These are phyloP conservation scores for Boletus sp. DNA, from an alignment of 768 basidiomycete genomes.

Conservation along the genomic window DNA sequence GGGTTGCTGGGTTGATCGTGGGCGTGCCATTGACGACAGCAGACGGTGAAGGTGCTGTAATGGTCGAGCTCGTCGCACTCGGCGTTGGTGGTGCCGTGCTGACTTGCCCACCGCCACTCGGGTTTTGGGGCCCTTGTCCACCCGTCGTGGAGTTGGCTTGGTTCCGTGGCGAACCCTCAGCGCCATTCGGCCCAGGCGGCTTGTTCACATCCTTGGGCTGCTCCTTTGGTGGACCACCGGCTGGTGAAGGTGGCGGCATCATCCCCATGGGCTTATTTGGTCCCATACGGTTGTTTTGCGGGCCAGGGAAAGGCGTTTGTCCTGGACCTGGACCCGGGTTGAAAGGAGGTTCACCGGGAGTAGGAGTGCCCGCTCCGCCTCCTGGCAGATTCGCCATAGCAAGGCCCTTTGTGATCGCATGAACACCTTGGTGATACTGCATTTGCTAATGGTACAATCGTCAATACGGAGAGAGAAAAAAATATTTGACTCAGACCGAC, in stretches of 20 bases:
- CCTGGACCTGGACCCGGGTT: slow-evolving; percentile 26
- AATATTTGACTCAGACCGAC: slow-evolving; percentile 15
- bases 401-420: slow-evolving; percentile 34
- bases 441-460: slow-evolving; percentile 15
- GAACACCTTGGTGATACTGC: slow-evolving; percentile 41
- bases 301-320: slow-evolving; percentile 34
- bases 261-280: slow-evolving; percentile 42
- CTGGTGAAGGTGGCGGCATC: slow-evolving; percentile 55
- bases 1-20: slow-evolving; percentile 27
- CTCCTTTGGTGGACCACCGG: slow-evolving; percentile 31
- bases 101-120: slow-evolving; percentile 20
- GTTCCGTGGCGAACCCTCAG: slow-evolving; percentile 46
- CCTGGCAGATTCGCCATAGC: slow-evolving; percentile 30
- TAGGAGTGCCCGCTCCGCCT: slow-evolving; percentile 44
- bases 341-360: slow-evolving; percentile 44
- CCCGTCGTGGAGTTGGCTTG: slow-evolving; percentile 28
- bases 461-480: slow-evolving; percentile 6
- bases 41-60: slow-evolving; percentile 40
- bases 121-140: slow-evolving; percentile 23
- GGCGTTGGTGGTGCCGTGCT: slow-evolving; percentile 40
- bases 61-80: slow-evolving; percentile 29
- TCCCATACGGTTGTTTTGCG: slow-evolving; percentile 31
- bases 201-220: slow-evolving; percentile 33
- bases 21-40: slow-evolving; percentile 33
- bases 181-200: slow-evolving; percentile 28